Evolutionary conservation across 2,329 filamentous ascomycete species (phyloP), one percentile per base, ranked within the genome.

Genomic region (Trichophyton rubrum): DNA sequence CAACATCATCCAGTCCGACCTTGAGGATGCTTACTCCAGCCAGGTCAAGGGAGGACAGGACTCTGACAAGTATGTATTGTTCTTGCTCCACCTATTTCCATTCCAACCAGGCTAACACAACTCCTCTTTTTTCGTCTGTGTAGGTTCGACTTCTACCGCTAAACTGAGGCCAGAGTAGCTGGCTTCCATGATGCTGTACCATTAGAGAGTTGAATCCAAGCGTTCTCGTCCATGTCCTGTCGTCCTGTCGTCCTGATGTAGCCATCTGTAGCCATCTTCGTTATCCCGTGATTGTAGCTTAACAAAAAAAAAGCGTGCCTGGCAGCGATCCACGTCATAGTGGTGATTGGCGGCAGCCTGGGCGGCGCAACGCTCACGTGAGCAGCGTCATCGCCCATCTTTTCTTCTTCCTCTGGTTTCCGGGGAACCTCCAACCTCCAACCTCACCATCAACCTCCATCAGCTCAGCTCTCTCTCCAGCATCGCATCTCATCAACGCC

Each of bases 1-100:
- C 78, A 97, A 99, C 76, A 99, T 99, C 73, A 97, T 99, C 70
- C 93, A 99, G 79, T 85, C 83, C 64, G 93, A 99, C 77, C 79
- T 99, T 65, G 93, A 99, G 76, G 93, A 97, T 74, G 93, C 93
- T 51, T 99, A 99, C 76, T 91, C 90, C 43, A 89, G 86, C 77
- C 93, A 99, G 75, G 93, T 99, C 70, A 97, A 97, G 85, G 89
- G 83, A 41, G 82, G 83, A 56, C 80, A 83, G 64, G 85, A 88
- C 74, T 82, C 82, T 56, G 82, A 85, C 71, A 82, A 85, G 74
- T 78, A 74, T 68, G 74, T 71, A 64, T 59, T 60, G n/a, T n/a
- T 43, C 56, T 40, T 41, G 6, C 38, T 56, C 17, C 13, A 51
- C 4, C 6, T 38, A 40, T 56, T 20, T 13, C 20, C 15, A 35